Evolutionary conservation across 1,284 basidiomycete species (phyloP), one percentile per base, ranked within the genome.

Genomic region (Coriolopsis trogii): DNA sequence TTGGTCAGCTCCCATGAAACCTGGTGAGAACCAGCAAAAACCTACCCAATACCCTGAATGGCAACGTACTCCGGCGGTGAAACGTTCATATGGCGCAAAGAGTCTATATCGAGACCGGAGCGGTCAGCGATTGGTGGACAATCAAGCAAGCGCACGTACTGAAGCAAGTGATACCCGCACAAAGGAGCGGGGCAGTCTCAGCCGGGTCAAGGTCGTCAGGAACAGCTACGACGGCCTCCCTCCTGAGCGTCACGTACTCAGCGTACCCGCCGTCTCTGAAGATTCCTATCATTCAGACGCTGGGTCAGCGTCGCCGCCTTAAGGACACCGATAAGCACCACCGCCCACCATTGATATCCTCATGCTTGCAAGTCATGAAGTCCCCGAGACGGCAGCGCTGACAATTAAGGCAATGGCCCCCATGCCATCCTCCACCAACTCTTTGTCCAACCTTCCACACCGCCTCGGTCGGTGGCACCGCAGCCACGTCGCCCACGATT

Each of bases 141-240:
- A 41, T 4, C 26, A 2, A 42, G 6, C 15, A 31, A 33, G 7
- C 9, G 24, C 16, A 46, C 61, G 23, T 31, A 65, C 63, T 60
- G 58, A 63, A 66, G 1, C 53, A 53, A 10, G 63, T 65, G 8
- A 66, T 51, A 6, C 67, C 89, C n/a, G 90, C 89, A 61, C 91
- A 95, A 18, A 93, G 80, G 49, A 94, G 80, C 2, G 91, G 89
- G 3, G 91, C 91, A n/a, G 91, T 91, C 15, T 79, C 81, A n/a
- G 79, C 77, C 54, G 87, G 83, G 49, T 81, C 77, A 34, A 94
- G 66, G 3, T 67, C 73, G 1, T 85, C 78, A 3, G 91, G 91
- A 59, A 93, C 89, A 4, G 80, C 80, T 2, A 89, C 89, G 44
- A 94, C 85, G 3, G 63, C 66, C 58, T 59, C 59, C 3, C 49